Evolutionary conservation across 805 yeast species (phyloP).

Genomic region (Wickerhamiella dianesei): DNA sequence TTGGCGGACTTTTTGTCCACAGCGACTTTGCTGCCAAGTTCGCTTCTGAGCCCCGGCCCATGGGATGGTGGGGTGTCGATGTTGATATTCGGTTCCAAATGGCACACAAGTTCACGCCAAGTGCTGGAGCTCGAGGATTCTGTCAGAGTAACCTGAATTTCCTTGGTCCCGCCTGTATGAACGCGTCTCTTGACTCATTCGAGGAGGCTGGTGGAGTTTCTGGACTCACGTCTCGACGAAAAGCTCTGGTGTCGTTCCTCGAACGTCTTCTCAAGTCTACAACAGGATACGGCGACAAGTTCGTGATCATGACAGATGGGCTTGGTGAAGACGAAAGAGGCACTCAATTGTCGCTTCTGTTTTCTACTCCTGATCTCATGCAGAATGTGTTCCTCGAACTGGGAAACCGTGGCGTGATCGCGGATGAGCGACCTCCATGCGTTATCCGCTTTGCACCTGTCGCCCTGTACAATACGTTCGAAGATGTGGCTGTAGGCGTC

Average conservation of each 20-base stretch:
- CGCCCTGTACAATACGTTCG: conserved; percentile 68
- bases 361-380: conserved; percentile 39
- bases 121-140: conserved; percentile 73
- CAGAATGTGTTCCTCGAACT: conserved; percentile 39
- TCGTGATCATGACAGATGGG: conserved; percentile 65
- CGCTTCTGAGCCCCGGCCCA: conserved; percentile 45
- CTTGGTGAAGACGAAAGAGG: conserved; percentile 45
- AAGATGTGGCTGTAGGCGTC: conserved; percentile 42
- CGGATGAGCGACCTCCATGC: conserved; percentile 81
- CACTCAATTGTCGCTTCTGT: conserved; percentile 66
- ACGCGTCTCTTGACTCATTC: conserved; percentile 51
- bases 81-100: conserved; percentile 57
- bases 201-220: conserved; percentile 49
- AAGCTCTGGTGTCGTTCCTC: conserved; percentile 44
- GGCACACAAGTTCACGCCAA: conserved; percentile 67
- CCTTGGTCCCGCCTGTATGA: conserved; percentile 62
- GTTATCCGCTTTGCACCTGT: conserved; percentile 85
- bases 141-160: conserved; percentile 88
- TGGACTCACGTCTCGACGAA: conserved; percentile 41
- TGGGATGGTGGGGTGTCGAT: conserved; percentile 98
- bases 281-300: conserved; percentile 33
- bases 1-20: conserved; percentile 75
- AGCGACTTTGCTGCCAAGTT: conserved; percentile 24
- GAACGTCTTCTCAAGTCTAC: conserved; percentile 35
- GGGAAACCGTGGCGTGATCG: conserved; percentile 47